Evolutionary conservation across 1,139 yeast species (phyloP).

Genomic region (Neolecta irregularis): DNA sequence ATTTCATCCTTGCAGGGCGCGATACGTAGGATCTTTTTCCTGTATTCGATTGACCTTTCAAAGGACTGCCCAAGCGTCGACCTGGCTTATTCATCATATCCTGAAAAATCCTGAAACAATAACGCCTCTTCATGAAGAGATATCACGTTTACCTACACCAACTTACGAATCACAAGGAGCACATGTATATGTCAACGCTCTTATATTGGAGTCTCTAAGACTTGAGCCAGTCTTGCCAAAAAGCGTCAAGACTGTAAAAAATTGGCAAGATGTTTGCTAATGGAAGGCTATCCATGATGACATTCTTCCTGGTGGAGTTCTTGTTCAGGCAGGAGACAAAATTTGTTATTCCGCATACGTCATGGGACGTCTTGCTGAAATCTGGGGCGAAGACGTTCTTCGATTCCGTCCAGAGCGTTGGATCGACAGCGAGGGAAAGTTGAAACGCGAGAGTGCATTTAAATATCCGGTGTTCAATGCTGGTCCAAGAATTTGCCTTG

Average conservation of each 20-base stretch:
- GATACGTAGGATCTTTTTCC: too few relatives aligned
- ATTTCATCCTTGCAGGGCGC: constrained; percentile 25
- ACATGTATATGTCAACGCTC: constrained; percentile 7
- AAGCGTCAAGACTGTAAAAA: constrained; percentile 35
- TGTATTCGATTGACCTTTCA: too few relatives aligned
- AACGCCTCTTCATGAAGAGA: constrained; percentile 28
- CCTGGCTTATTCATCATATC: constrained; percentile 34
- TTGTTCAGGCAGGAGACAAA: constrained; percentile 34
- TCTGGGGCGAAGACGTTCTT: constrained; percentile 31
- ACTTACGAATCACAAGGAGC: constrained; percentile 1
- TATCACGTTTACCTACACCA: constrained; percentile 17
- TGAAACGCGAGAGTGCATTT: constrained; percentile 11
- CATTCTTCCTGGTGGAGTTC: constrained; percentile 41
- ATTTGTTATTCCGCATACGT: constrained; percentile 33
- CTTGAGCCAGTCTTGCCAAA: constrained; percentile 43
- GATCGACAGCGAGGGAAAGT: constrained; percentile 14
- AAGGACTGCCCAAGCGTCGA: constrained; percentile 15
- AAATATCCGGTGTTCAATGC: constrained; percentile 34
- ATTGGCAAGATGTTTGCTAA: too few relatives aligned
- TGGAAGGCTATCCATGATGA: constrained; percentile 34
- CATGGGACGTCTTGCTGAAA: constrained; percentile 32
- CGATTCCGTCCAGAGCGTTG: constrained; percentile 38
- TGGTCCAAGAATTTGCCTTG: constrained; percentile 46
- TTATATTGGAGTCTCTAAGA: constrained; percentile 36
- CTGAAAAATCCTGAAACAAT: constrained; percentile 32